Evolutionary conservation across 164 flowering plant species (phyloP).

Genomic region (Berberis thunbergii): DNA sequence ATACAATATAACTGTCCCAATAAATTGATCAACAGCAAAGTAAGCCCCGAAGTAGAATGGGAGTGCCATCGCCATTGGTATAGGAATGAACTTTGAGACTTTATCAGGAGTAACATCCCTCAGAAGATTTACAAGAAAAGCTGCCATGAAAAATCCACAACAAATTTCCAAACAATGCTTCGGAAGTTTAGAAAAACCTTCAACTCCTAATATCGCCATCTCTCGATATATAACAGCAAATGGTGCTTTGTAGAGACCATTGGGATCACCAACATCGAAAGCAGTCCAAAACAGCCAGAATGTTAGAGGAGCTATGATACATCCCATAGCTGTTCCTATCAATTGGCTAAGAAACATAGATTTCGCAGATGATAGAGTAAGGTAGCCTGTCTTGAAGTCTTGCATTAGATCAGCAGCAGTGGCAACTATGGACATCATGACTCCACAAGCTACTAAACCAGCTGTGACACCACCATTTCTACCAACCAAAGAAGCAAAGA

Average conservation of each 20-base stretch:
- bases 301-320: constrained; percentile 62
- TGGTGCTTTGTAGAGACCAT: constrained; percentile 87
- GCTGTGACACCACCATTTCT: constrained; percentile 78
- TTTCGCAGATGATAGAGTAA: constrained; percentile 80
- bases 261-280: too few species aligned
- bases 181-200: constrained; percentile 90
- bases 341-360: constrained; percentile 94
- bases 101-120: constrained; percentile 57
- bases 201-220: constrained; percentile 87
- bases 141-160: constrained; percentile 66
- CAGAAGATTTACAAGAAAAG: constrained; percentile 58
- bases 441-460: constrained; percentile 85
- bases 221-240: constrained; percentile 84
- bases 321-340: constrained; percentile 88
- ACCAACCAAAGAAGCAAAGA: constrained; percentile 76
- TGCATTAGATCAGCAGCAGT: constrained; percentile 91
- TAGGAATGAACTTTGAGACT: constrained; percentile 57
- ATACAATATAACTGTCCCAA: constrained; percentile 73
- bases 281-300: too few species aligned
- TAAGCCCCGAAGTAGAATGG: constrained; percentile 95
- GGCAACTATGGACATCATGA: constrained; percentile 93
- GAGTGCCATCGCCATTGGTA: constrained; percentile 21
- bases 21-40: constrained; percentile 93
- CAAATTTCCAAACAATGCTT: constrained; percentile 82
- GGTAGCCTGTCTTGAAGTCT: constrained; percentile 37